Evolutionary conservation across 169 alveolate genomes (phyloP).

Genomic region (Eimeria acervulina): DNA sequence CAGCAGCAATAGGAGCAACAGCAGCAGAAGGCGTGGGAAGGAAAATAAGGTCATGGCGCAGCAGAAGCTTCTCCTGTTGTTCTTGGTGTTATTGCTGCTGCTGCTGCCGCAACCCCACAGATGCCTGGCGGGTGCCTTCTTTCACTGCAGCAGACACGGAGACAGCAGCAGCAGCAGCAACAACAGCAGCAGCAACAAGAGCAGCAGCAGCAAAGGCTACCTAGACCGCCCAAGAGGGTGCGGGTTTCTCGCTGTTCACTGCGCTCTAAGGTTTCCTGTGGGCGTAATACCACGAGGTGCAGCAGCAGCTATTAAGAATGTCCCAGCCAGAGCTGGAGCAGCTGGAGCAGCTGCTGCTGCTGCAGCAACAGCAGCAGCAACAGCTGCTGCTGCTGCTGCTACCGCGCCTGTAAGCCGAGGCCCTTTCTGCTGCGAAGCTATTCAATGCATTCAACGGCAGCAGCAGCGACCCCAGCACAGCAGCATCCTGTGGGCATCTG

Average conservation of each 20-base stretch:
- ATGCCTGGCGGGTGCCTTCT: background rate
- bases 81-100: background rate
- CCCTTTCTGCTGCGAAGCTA: background rate
- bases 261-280: background rate
- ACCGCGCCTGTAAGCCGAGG: background rate
- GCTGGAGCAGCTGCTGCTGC: background rate
- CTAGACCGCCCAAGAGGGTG: background rate
- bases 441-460: background rate
- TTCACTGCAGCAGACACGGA: background rate
- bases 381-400: background rate
- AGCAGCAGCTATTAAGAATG: background rate
- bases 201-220: background rate
- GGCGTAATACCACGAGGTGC: background rate
- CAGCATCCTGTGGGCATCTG: background rate
- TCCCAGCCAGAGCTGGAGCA: no score
- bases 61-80: background rate
- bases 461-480: background rate
- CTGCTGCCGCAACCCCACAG: background rate
- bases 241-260: background rate
- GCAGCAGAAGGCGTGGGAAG: no score
- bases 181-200: background rate
- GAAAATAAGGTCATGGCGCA: background rate
- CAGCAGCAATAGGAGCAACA: no score
- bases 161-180: constrained; percentile 28
- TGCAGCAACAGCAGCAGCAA: constrained; percentile 3